Conservation (phyloP, 257 asterid genomes). For the Catharanthus roseus region DNA sequence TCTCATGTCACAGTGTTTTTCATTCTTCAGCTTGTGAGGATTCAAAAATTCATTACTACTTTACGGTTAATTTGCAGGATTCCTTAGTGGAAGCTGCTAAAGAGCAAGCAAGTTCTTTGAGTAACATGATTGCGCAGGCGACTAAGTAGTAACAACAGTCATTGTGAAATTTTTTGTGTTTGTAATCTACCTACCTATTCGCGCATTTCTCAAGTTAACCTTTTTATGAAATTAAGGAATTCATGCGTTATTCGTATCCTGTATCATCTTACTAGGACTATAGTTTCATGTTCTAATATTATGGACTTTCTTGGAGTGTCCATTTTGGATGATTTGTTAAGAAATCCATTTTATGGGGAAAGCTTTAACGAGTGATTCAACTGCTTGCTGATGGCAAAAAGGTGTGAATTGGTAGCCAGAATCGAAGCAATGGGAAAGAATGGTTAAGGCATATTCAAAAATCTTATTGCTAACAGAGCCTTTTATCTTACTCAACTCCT, state of each 20-base stretch:
- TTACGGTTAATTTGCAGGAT: constrained; percentile 46
- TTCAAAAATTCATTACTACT: not conserved
- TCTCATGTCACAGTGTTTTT: constrained; percentile 3
- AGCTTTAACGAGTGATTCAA: not conserved
- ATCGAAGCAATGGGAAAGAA: no score
- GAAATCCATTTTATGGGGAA: not conserved
- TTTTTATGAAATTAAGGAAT: not conserved
- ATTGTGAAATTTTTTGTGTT: not conserved
- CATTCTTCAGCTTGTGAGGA: constrained; percentile 3
- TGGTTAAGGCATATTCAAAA: no score
- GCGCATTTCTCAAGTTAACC: not conserved
- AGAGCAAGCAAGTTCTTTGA: constrained; percentile 84
- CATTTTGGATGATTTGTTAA: not conserved
- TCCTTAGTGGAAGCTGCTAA: constrained; percentile 94
- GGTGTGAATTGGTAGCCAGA: not conserved
- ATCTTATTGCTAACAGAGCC: no score
- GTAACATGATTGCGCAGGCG: constrained; percentile 90
- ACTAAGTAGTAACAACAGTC: constrained; percentile 48
- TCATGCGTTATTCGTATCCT: not conserved
- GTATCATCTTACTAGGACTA: not conserved
- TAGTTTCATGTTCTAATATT: not conserved
- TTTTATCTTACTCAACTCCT: no score
- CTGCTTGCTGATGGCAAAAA: not conserved
- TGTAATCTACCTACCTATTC: not conserved
- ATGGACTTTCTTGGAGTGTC: not conserved